phyloP scores from a whole-genome alignment of 805 yeast species.

The Candida coquimbonensis region DNA sequence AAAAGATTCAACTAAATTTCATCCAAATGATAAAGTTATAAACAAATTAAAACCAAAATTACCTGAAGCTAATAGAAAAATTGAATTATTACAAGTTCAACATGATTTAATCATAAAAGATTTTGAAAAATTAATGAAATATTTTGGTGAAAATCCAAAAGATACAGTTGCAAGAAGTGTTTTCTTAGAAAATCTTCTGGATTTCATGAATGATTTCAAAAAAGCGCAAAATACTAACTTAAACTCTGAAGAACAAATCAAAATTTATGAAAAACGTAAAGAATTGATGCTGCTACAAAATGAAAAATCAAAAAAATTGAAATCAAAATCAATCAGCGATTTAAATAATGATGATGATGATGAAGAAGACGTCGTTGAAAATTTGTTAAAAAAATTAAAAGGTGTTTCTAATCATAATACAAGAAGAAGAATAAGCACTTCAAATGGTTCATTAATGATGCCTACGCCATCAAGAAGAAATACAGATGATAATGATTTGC shows the following conservation, averaged over 20 bases:
- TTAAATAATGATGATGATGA: conserved; percentile 26
- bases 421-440: conserved; percentile 17
- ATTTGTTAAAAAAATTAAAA: conserved; percentile 75
- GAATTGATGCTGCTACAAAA: conserved; percentile 33
- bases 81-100: conserved; percentile 44
- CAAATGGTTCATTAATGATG: conserved; percentile 1
- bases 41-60: conserved; percentile 45
- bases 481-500: conserved; percentile 11
- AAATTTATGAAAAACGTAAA: conserved; percentile 59
- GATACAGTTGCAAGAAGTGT: conserved; percentile 48
- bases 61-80: conserved; percentile 48
- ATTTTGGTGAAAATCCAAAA: conserved; percentile 62
- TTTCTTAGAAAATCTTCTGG: conserved; percentile 55
- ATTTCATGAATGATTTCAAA: conserved; percentile 54
- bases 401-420: conserved; percentile 39
- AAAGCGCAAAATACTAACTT: conserved; percentile 60
- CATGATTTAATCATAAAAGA: conserved; percentile 42
- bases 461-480: conserved; percentile 3
- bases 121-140: conserved; percentile 54
- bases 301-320: conserved; percentile 6
- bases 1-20: conserved; percentile 54
- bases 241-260: conserved; percentile 59
- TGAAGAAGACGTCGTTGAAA: conserved; percentile 67
- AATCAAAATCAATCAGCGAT: conserved; percentile 24
- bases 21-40: conserved; percentile 59